Evolutionary conservation across 768 basidiomycete species (phyloP), one percentile per base, ranked within the genome.

Genomic region (Leccinum broughii): DNA sequence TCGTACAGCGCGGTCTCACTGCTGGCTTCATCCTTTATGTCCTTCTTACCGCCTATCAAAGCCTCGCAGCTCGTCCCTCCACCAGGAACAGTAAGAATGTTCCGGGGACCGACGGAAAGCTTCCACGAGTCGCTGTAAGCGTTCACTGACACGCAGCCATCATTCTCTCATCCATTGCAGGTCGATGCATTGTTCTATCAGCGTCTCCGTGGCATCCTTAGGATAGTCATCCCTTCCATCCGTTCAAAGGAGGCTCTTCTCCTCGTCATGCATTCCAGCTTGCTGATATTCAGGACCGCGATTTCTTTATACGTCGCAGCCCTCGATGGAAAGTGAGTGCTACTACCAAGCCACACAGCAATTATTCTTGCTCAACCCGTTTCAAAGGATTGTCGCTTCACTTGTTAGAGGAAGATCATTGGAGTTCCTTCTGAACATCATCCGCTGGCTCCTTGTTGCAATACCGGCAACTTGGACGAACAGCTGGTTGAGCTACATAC

Each of bases 221-320:
- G 85, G 20, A 97, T 98, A 53, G 90, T 95, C 22, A 93, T 98
- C 57, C 96, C 95, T 4, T 82, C 88, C 48, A 73, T 93, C 57
- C 85, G 85, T 48, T 93, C 91, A 8, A 92, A 93, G 65, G 95
- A 98, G 73, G 93, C 94, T 0, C 75, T 91, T 56, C 83, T 98
- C 54, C 82, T 99, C 15, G 76, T 87, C 50, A 89, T 93, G 81
- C 95, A 98, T 75, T 92, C 94, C 14, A 86, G 87, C 68, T 81
- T 99, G 59, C 83, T 99, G 56, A 81, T 98, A 14, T 89, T 92
- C 64, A 79, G 96, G 65, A 98, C 96, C 4, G 88, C 92, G 2
- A 88, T 98, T 51, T 95, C 93, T 15, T 78, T 99, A 17, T 98
- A 97, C 69, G 94, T 99, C 52, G 96, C 96, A 6, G 85, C 90